Conservation (phyloP, 768 basidiomycete genomes). For the Rhizopogon rudus region DNA sequence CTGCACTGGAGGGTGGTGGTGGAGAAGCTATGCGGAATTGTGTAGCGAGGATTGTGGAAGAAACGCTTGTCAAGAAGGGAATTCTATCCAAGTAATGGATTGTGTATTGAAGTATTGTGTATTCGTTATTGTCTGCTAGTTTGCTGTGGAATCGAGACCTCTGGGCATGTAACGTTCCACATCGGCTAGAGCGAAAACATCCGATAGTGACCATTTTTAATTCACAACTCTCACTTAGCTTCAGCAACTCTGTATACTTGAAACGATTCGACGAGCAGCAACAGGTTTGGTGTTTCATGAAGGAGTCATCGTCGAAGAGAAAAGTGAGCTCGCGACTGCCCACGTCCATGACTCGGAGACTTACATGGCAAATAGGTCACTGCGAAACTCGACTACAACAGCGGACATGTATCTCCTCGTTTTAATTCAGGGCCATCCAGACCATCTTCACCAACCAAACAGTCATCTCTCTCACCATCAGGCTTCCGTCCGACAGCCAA, state of each 20-base stretch:
- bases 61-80: constrained; percentile 47
- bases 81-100: constrained; percentile 19
- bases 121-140: background rate
- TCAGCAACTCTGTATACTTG: background rate
- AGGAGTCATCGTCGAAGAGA: constrained; percentile 39
- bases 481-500: constrained; percentile 51
- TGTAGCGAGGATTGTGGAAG: constrained; percentile 57
- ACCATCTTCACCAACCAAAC: constrained; percentile 46
- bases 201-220: background rate
- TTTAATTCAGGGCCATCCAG: constrained; percentile 29
- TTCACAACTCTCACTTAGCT: no score
- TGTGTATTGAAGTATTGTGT: background rate
- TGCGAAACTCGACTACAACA: constrained; percentile 43
- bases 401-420: constrained; percentile 24
- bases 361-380: constrained; percentile 38
- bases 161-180: no score
- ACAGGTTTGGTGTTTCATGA: constrained; percentile 5
- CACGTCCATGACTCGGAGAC: background rate
- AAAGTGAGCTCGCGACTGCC: constrained; percentile 35
- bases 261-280: background rate
- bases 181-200: no score
- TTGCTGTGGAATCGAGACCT: no score
- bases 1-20: constrained; percentile 55
- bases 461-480: constrained; percentile 22
- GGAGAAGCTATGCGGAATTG: constrained; percentile 40